Base-by-base conservation (phyloP, 2,329 filamentous ascomycete genomes). In the Colletotrichum musae region DNA sequence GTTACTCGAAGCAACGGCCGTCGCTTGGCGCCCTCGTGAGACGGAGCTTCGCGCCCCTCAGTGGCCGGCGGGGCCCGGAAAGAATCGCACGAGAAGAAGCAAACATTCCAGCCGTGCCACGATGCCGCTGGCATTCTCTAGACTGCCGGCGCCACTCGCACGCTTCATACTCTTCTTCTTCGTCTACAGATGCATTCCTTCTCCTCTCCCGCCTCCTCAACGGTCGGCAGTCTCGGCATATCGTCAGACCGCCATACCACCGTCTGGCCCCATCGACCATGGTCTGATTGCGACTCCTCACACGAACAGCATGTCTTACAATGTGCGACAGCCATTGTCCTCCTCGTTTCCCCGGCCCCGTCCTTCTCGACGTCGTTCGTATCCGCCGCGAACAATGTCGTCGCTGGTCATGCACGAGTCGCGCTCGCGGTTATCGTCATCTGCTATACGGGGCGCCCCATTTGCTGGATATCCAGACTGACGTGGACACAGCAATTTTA, bases 41-140 rank as follows among this genome's bases (percentile, higher is more conserved):
- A 70, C 62, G 28, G 48, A 50, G 48, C 50, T n/a, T 69, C 26
- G 24, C 43, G 39, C 41, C 18, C 54, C 61, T 59, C 18, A 32
- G 62, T 60, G 41, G 21, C 54, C 47, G 54, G 36, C 32, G 39
- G 32, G 39, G 24, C 56, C 26, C 45, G 21, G 16, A 12, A 47
- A 16, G 21, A 28, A 65, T 69, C 47, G 56, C 61, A 69, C 61
- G 28, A 69, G 41, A n/a, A 67, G 41, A 61, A 67, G 66, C 62
- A 70, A 70, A 61, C 56, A 61, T 61, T 57, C 45, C 56, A 61
- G 51, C 57, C 51, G 51, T 66, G 51, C 45, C 56, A 69, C 50
- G 61, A 69, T 66, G 45, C 16, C 57, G 41, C 43, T 15, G 62
- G 21, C 32, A 32, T 45, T n/a, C 32, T 53, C 28, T 28, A 21